Conservation (phyloP, 1,284 basidiomycete genomes). For the Ustilago curta region DNA sequence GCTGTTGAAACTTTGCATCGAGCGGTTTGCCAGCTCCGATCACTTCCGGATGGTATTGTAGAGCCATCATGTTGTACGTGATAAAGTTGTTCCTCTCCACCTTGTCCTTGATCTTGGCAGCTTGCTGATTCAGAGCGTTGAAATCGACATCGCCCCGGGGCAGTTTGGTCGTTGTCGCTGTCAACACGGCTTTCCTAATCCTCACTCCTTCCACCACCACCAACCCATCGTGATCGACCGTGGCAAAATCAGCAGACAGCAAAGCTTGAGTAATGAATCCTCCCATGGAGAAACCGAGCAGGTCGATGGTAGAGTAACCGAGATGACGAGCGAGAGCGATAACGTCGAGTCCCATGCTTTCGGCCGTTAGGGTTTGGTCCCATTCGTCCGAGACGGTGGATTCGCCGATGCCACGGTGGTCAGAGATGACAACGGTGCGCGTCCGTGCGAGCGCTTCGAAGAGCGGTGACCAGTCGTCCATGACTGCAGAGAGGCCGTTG, state of each 20-base stretch:
- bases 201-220: slow-evolving; percentile 31
- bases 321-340: slow-evolving; percentile 49
- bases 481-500: slow-evolving; percentile 64
- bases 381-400: slow-evolving; percentile 49
- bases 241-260: slow-evolving; percentile 19
- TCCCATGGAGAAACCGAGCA: slow-evolving; percentile 67
- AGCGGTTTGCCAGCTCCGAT: slow-evolving; percentile 18
- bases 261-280: slow-evolving; percentile 63
- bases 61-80: slow-evolving; percentile 46
- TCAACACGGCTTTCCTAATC: slow-evolving; percentile 53
- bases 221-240: not conserved
- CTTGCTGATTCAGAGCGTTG: slow-evolving; percentile 23
- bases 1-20: slow-evolving; percentile 23
- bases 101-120: slow-evolving; percentile 21
- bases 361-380: slow-evolving; percentile 54
- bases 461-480: slow-evolving; percentile 63
- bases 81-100: slow-evolving; percentile 42
- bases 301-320: slow-evolving; percentile 38
- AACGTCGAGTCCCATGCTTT: slow-evolving; percentile 59
- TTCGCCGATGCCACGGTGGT: slow-evolving; percentile 64
- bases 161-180: slow-evolving; percentile 63
- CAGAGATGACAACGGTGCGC: slow-evolving; percentile 57
- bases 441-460: slow-evolving; percentile 43
- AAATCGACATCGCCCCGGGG: slow-evolving; percentile 57
- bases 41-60: slow-evolving; percentile 59